Evolutionary conservation across 192 early-diverging fungal species (phyloP).

Genomic region (Coemansia sp.): DNA sequence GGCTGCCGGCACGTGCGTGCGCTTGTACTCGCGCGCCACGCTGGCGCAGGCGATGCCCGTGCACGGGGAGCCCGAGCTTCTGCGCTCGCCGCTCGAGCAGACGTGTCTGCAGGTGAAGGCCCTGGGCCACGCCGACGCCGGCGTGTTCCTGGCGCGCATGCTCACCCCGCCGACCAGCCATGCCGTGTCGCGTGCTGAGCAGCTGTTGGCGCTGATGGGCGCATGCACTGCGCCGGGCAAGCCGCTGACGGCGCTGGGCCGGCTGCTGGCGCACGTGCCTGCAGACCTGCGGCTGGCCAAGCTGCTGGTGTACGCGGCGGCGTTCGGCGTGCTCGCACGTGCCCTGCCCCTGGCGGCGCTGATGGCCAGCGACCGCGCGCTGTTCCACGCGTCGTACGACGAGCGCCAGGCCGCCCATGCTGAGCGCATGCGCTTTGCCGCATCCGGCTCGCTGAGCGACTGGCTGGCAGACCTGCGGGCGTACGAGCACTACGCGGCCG

Average conservation of each 20-base stretch:
- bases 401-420: not conserved
- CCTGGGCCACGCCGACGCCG: conserved; percentile 61
- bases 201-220: conserved; percentile 58
- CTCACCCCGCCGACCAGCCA: conserved; percentile 64
- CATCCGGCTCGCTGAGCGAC: conserved; percentile 57
- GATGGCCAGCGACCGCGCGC: conserved; percentile 43
- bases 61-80: conserved; percentile 72
- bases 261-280: conserved; percentile 67
- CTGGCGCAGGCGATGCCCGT: conserved; percentile 55
- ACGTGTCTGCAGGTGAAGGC: conserved; percentile 70
- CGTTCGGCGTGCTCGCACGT: conserved; percentile 71
- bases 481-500: conserved; percentile 44
- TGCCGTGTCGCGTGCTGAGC: conserved; percentile 58
- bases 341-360: conserved; percentile 66
- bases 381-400: conserved; percentile 27
- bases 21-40: conserved; percentile 60
- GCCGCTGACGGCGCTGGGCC: conserved; percentile 67
- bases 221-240: conserved; percentile 53
- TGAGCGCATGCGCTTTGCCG: conserved; percentile 42
- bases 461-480: conserved; percentile 63
- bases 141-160: conserved; percentile 55
- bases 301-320: conserved; percentile 70
- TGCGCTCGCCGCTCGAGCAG: conserved; percentile 80
- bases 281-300: conserved; percentile 77
- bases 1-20: conserved; percentile 71